Evolutionary conservation across 108 stramenopile genomes (phyloP).

Genomic region (Aurantiochytrium sp.): DNA sequence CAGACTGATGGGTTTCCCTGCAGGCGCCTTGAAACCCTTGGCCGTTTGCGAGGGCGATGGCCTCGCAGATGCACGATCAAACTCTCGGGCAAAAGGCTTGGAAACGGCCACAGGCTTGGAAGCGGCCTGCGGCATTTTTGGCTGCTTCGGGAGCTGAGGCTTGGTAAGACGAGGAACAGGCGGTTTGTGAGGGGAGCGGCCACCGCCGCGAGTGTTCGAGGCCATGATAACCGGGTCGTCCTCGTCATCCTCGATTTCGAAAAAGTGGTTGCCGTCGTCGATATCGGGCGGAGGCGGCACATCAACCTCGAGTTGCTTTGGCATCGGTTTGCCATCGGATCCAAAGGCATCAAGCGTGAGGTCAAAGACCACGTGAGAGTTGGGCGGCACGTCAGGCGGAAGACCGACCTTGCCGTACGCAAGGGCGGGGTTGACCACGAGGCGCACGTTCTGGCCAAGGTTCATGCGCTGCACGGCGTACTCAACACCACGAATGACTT

Average conservation of each 20-base stretch:
- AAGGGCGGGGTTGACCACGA: neutral
- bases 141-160: neutral
- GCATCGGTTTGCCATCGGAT: neutral
- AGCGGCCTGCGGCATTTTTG: neutral
- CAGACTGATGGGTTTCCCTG: neutral
- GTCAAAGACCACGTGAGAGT: neutral
- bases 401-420: neutral
- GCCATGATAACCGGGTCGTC: neutral
- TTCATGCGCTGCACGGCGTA: constrained; percentile 8
- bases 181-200: too few relatives aligned
- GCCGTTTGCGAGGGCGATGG: too few relatives aligned
- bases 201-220: too few relatives aligned
- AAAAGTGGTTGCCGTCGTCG: neutral
- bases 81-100: neutral
- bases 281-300: neutral
- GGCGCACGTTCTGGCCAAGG: neutral
- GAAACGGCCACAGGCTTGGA: neutral
- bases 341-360: neutral
- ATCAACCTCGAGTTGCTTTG: neutral
- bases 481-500: neutral
- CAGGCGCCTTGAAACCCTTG: neutral
- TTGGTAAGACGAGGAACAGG: neutral
- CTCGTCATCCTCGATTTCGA: neutral
- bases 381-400: constrained; percentile 7
- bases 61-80: too few relatives aligned